phyloP scores from a whole-genome alignment of 805 yeast genomes.

The Pichia kluyveri region DNA sequence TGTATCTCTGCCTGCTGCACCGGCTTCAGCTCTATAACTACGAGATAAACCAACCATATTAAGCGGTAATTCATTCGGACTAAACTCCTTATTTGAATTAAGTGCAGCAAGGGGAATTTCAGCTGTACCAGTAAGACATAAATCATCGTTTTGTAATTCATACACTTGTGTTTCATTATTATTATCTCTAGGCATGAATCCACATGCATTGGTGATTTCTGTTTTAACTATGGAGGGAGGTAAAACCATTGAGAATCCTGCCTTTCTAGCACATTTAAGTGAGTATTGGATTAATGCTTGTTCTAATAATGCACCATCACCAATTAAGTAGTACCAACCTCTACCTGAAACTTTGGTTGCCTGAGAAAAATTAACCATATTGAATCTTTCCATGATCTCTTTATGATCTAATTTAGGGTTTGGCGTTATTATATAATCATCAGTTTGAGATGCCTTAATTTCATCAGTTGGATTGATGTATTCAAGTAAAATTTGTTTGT shows the following conservation, averaged over 20 bases:
- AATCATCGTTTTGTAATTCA: conserved; percentile 35
- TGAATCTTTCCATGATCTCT: conserved; percentile 56
- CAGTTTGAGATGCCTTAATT: conserved; percentile 13
- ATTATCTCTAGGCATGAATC: conserved; percentile 87
- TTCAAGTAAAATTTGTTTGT: conserved; percentile 35
- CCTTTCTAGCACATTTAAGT: conserved; percentile 49
- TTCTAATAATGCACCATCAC: conserved; percentile 82
- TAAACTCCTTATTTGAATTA: conserved; percentile 37
- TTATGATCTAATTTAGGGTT: conserved; percentile 46
- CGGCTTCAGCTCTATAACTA: conserved; percentile 93
- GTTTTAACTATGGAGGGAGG: conserved; percentile 85
- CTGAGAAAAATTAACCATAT: conserved; percentile 56
- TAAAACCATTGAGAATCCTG: conserved; percentile 60
- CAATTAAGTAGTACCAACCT: conserved; percentile 81
- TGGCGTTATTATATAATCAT: background rate
- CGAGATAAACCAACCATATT: conserved; percentile 75
- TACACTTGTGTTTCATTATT: conserved; percentile 83
- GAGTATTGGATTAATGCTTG: conserved; percentile 85
- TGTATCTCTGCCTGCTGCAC: conserved; percentile 89
- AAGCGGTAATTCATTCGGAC: conserved; percentile 35
- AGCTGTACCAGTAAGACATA: conserved; percentile 87
- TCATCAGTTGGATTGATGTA: conserved; percentile 40
- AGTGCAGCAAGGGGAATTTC: conserved; percentile 89
- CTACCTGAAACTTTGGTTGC: conserved; percentile 74
- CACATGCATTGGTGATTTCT: conserved; percentile 80